These are phyloP conservation scores for Colletotrichum sp. DNA, from an alignment of 2,329 filamentous ascomycete genomes.

Conservation along the genomic window DNA sequence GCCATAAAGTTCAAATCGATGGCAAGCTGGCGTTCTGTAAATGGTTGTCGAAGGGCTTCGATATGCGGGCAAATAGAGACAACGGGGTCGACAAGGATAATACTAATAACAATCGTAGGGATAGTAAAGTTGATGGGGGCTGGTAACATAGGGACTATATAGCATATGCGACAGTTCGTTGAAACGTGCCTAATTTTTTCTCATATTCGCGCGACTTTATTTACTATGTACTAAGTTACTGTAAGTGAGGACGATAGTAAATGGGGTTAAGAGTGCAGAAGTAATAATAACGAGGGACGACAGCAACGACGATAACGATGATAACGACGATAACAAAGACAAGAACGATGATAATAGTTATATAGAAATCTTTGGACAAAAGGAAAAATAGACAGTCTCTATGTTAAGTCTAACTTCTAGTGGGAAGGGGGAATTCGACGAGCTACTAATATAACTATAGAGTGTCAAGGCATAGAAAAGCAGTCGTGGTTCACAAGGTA, in stretches of 20 bases:
- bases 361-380: not conserved
- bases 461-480: not conserved
- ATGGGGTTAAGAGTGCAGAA: not conserved
- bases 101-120: not conserved
- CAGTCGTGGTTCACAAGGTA: not conserved
- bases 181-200: not conserved
- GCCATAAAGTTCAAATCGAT: too few species aligned
- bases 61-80: not conserved
- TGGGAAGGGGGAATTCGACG: not conserved
- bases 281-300: not conserved
- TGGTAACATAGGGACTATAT: not conserved
- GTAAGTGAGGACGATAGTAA: not conserved
- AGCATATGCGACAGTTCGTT: not conserved
- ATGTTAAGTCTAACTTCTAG: not conserved
- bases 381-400: not conserved
- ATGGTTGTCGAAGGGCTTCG: rapidly evolving
- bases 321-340: not conserved
- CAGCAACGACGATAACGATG: not conserved
- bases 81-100: not conserved
- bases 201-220: slow-evolving; percentile 1
- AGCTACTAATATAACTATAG: not conserved
- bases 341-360: not conserved
- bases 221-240: not conserved
- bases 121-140: not conserved
- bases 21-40: not conserved